Evolutionary conservation across 176 grass and related monocot genomes (phyloP), one percentile per base, ranked within the genome.

Genomic region (Tuctoria greenei): DNA sequence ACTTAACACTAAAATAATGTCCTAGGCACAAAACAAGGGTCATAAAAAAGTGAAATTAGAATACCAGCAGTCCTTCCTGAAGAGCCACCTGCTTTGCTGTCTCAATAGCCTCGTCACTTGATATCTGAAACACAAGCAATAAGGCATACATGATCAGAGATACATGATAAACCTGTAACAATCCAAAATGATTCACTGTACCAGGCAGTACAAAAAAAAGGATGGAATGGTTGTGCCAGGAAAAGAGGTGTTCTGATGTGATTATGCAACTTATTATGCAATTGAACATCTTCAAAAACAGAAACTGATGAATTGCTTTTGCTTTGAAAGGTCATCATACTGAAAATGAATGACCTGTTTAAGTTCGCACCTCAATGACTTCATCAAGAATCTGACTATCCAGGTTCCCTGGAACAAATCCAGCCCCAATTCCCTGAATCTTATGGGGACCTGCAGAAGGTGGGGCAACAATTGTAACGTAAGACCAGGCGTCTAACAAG

Each of bases 31-130:
- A 67, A 20, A 52, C 17, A 57, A 49, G 61, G 7, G 35, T 12
- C 6, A 78, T 40, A 49, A 77, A 58, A 4, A 78, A 34, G 34
- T 72, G 49, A 61, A 52, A 59, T 73, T 61, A 64, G 73, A 31
- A 64, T 87, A 98, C 95, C 91, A 98, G 83, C 74, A 98, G 84
- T 81, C 91, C 95, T 92, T 98, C 95, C 65, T 92, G 86, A 73
- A 98, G 82, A 88, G 95, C 89, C 72, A 98, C 79, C 77, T 98
- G 91, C 77, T 98, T 98, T 84, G 95, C 95, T 60, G 79, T 94
- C 76, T 98, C 91, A 81, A 98, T 61, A 82, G 95, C 88, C 76
- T 98, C 91, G 18, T 92, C 89, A 34, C 91, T 98, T 69, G 95
- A 98, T 88, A 94, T 77, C 95, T 98, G 64, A 28, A 79, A 58